Evolutionary conservation across 2,329 filamentous ascomycete genomes (phyloP).

Genomic region (Fusarium sp.): DNA sequence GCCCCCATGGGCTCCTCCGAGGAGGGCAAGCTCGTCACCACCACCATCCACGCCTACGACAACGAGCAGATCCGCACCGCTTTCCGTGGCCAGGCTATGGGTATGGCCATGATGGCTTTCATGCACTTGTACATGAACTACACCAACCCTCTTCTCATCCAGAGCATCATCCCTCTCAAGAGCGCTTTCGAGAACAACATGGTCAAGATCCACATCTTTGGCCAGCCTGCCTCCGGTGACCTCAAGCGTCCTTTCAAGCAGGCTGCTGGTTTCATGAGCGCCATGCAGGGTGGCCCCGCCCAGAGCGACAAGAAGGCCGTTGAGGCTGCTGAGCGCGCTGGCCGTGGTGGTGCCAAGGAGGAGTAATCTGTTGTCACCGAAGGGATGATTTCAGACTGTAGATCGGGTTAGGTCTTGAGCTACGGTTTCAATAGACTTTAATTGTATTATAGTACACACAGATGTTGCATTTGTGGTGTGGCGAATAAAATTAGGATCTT

Average conservation of each 20-base stretch:
- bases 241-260: slow-evolving; percentile 97
- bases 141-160: slow-evolving; percentile 98
- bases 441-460: slow-evolving; percentile 36
- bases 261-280: slow-evolving; percentile 82
- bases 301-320: slow-evolving; percentile 95
- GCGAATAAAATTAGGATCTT: not conserved
- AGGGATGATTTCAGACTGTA: slow-evolving; percentile 13
- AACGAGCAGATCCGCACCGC: slow-evolving; percentile 82
- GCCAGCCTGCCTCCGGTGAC: slow-evolving; percentile 86
- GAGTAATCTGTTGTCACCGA: slow-evolving; percentile 60
- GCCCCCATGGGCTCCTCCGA: slow-evolving; percentile 92
- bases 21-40: slow-evolving; percentile 95
- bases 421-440: slow-evolving; percentile 22
- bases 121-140: slow-evolving; percentile 99
- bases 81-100: slow-evolving; percentile 94
- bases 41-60: slow-evolving; percentile 96
- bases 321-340: slow-evolving; percentile 80
- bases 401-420: slow-evolving; percentile 9
- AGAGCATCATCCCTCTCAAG: slow-evolving; percentile 98
- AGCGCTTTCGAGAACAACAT: slow-evolving; percentile 93
- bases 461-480: slow-evolving; percentile 18
- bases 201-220: slow-evolving; percentile 93
- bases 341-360: slow-evolving; percentile 77
- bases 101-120: slow-evolving; percentile 95
- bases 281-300: slow-evolving; percentile 76